Evolutionary conservation across 371 early-diverging fungal species (phyloP).

Genomic region (Mucor sp.): DNA sequence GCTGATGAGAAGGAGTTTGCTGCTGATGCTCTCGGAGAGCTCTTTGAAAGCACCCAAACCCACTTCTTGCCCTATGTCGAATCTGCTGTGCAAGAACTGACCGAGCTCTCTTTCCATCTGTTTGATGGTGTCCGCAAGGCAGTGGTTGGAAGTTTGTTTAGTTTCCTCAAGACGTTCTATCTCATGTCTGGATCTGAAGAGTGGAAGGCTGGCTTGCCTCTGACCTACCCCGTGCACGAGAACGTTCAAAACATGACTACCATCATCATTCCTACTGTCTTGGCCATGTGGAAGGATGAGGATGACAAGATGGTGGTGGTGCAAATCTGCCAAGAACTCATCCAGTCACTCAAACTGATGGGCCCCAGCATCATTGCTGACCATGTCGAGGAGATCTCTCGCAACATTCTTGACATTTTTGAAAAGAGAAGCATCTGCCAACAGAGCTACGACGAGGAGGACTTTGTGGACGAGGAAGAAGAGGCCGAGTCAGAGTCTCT

Average conservation of each 20-base stretch:
- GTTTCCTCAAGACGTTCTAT: constrained; percentile 78
- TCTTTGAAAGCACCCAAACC: constrained; percentile 76
- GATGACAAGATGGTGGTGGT: constrained; percentile 82
- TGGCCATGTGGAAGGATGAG: constrained; percentile 79
- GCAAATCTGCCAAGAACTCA: constrained; percentile 74
- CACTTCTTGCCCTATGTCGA: constrained; percentile 89
- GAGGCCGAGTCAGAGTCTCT: constrained; percentile 85
- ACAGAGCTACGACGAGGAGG: constrained; percentile 75
- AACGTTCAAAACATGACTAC: constrained; percentile 73
- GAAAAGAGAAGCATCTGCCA: constrained; percentile 85
- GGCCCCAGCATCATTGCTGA: constrained; percentile 81
- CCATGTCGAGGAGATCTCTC: constrained; percentile 63
- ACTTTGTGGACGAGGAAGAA: constrained; percentile 77
- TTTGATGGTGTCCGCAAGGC: constrained; percentile 86
- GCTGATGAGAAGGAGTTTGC: constrained; percentile 94
- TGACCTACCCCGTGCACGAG: constrained; percentile 69
- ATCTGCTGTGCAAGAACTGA: constrained; percentile 62
- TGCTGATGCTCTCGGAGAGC: constrained; percentile 82
- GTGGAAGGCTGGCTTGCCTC: constrained; percentile 78
- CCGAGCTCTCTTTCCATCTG: constrained; percentile 67
- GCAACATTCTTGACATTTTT: constrained; percentile 67
- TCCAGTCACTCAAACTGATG: constrained; percentile 67
- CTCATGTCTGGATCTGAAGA: constrained; percentile 60
- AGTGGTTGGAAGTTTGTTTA: constrained; percentile 68
- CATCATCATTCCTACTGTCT: constrained; percentile 69